Evolutionary conservation across 2,329 filamentous ascomycete species (phyloP).

Genomic region (Trichoderma polysporum): DNA sequence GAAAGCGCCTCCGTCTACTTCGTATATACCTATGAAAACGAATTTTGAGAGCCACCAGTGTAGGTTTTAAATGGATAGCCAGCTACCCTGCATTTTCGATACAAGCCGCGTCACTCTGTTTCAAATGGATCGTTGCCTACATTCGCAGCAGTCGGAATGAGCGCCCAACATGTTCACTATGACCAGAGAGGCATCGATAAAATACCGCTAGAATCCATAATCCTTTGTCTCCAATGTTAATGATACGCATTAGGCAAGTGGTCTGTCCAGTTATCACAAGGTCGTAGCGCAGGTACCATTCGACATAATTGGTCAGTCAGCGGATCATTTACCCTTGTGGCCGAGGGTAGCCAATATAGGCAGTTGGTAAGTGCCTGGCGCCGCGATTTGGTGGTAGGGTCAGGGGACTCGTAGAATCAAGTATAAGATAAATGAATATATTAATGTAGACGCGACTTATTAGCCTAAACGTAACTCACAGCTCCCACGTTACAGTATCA

Average conservation of each 20-base stretch:
- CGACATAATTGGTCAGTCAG: neutral
- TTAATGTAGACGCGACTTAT: neutral
- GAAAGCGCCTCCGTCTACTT: too few relatives aligned
- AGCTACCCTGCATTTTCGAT: neutral
- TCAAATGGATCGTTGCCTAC: neutral
- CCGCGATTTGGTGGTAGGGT: neutral
- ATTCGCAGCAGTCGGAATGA: neutral
- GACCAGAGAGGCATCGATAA: neutral
- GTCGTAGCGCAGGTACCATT: neutral
- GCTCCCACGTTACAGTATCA: conserved; percentile 3
- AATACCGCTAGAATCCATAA: neutral
- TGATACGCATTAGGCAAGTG: neutral
- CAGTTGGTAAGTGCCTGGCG: neutral
- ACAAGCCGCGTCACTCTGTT: neutral
- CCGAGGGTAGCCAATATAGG: neutral
- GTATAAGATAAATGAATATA: neutral
- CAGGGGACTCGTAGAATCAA: neutral
- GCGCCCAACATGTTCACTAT: neutral
- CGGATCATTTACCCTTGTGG: neutral
- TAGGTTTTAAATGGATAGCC: neutral
- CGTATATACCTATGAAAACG: too few relatives aligned
- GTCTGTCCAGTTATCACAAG: too few relatives aligned
- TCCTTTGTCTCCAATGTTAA: neutral
- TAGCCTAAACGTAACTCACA: neutral
- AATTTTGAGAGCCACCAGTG: neutral